Evolutionary conservation across 2,329 filamentous ascomycete species (phyloP), one percentile per base, ranked within the genome.

Genomic region (Phialophora tarda): DNA sequence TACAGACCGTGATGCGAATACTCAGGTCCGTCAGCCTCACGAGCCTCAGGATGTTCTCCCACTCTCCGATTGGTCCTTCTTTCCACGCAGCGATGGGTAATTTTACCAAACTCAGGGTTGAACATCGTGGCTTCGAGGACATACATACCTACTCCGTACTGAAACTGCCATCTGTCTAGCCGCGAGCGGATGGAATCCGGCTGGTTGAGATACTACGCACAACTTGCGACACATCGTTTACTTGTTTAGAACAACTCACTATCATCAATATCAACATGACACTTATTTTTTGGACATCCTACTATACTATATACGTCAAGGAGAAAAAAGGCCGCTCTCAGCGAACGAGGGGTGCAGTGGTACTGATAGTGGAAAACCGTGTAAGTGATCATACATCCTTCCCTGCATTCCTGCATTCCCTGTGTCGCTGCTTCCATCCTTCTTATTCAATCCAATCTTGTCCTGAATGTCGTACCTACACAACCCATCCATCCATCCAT

Each of bases 261-360:
- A n/a, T 3, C 38, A 41, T 14, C 14, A n/a, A 41, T 6, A 41
- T 41, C 38, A 44, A 44, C 14, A 17, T n/a, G 38, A 44, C 38
- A 44, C 17, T 44, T 44, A n/a, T n/a, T 44, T 41, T 34, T 44
- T n/a, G 2, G 38, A 44, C 38, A 44, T 17, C 38, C 38, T 44
- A 44, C 38, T n/a, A n/a, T 26, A 21, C 48, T 51, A 51, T 50
- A 50, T 51, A 51, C 48, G 48, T 26, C 23, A 26, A 51, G 23
- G 21, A 12, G 21, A 10, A 17, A 26, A 23, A 24, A 26, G 10
- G 48, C 7, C 48, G 48, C 48, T 26, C 10, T 21, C 48, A 51
- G 23, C 17, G 8, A 51, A 26, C 48, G 21, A 51, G 26, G 23
- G 23, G 1, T 23, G 23, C 17, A 12, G 21, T 28, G 38, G 17